Evolutionary conservation across 2,329 filamentous ascomycete species (phyloP).

Genomic region (Ascochyta lentis): DNA sequence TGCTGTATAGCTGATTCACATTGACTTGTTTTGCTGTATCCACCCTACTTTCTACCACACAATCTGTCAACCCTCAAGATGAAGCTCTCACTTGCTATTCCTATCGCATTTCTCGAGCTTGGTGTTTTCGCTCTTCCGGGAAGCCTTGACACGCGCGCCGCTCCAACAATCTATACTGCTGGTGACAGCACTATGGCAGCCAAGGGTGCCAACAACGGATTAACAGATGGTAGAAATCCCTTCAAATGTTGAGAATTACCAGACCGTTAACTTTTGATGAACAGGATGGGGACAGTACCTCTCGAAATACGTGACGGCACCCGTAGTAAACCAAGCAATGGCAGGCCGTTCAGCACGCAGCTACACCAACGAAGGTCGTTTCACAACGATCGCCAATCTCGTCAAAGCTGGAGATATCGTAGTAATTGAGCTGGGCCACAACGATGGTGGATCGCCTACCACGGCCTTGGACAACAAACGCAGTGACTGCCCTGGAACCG

Average conservation of each 20-base stretch:
- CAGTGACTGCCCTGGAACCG: conserved; percentile 5
- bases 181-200: conserved; percentile 5
- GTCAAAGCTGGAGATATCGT: conserved; percentile 7
- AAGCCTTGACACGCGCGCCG: background rate
- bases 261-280: background rate
- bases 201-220: conserved; percentile 2
- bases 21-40: background rate
- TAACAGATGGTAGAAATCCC: background rate
- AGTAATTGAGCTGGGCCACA: conserved; percentile 1
- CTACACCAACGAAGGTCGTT: conserved; percentile 3
- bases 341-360: conserved; percentile 1
- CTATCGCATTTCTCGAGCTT: background rate
- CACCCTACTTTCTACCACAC: background rate
- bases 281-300: background rate
- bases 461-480: background rate
- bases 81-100: background rate
- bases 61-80: background rate
- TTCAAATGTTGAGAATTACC: background rate
- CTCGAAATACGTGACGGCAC: background rate
- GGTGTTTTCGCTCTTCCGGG: background rate
- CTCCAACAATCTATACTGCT: background rate
- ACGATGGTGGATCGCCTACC: background rate
- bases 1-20: background rate
- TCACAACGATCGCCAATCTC: background rate
- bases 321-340: conserved; percentile 1